A percentile compares a stretch with the other conserved stretches of the same genome.
phyloP scores from a whole-genome alignment of 2,329 filamentous ascomycete species.

The Bipolaris victoriae region DNA sequence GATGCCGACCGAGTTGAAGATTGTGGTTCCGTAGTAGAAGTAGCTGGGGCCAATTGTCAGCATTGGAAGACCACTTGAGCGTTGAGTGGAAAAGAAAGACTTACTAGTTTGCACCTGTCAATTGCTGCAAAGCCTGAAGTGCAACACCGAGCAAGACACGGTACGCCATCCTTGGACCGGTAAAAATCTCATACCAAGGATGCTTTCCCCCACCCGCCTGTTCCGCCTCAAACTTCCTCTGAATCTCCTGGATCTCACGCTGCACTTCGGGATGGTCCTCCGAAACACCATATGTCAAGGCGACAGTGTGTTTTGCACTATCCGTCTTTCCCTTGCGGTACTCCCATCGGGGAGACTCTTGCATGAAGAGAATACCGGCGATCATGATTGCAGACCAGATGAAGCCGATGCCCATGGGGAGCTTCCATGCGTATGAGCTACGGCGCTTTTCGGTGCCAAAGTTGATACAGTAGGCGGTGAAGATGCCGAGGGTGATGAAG shows the following conservation, averaged over 20 bases:
- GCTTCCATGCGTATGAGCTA: conserved; percentile 64
- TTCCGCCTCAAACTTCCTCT: conserved; percentile 62
- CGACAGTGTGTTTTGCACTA: conserved; percentile 58
- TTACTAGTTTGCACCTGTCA: conserved; percentile 72
- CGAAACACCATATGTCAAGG: conserved; percentile 62
- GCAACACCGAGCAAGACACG: conserved; percentile 67
- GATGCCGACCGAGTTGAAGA: conserved; percentile 52
- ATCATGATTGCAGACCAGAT: conserved; percentile 63
- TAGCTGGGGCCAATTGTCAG: conserved; percentile 46
- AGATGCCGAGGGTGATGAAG: conserved; percentile 72
- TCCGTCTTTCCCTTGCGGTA: conserved; percentile 63
- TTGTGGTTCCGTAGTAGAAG: conserved; percentile 61
- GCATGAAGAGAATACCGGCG: conserved; percentile 60
- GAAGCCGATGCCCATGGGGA: conserved; percentile 66
- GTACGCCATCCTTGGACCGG: conserved; percentile 70
- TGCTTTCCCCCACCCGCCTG: conserved; percentile 45
- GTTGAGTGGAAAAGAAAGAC: conserved; percentile 35
- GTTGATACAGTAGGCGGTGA: conserved; percentile 59
- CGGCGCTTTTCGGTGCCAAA: conserved; percentile 62
- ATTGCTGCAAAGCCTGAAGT: conserved; percentile 70
- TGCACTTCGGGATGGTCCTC: conserved; percentile 61
- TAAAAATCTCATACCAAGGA: conserved; percentile 65
- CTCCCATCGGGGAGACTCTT: conserved; percentile 64
- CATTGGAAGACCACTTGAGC: background rate
- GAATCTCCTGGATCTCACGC: conserved; percentile 62